phyloP scores from a whole-genome alignment of 805 yeast genomes.

The Nakazawaea laoshanensis region DNA sequence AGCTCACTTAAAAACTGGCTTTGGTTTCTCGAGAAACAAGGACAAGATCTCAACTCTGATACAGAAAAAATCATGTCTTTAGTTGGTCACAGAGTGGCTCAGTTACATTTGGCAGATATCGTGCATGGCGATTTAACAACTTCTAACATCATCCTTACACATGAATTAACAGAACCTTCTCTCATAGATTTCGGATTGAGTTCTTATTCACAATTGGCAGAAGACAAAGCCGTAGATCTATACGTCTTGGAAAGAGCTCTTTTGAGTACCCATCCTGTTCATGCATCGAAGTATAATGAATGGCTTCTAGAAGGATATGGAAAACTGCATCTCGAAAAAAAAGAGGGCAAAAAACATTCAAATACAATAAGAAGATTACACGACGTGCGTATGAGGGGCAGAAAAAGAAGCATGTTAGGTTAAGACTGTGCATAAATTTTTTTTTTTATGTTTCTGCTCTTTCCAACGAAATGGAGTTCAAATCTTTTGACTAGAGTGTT shows the following conservation, averaged over 20 bases:
- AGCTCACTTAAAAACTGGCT: conserved; percentile 68
- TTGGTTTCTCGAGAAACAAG: conserved; percentile 46
- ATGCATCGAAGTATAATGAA: conserved; percentile 50
- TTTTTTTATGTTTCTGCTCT: no score
- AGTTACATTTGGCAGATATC: conserved; percentile 66
- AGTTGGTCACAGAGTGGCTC: conserved; percentile 65
- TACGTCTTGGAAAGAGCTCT: conserved; percentile 92
- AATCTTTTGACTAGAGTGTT: no score
- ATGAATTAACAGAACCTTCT: conserved; percentile 32
- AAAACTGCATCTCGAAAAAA: conserved; percentile 23
- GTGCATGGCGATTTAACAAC: conserved; percentile 94
- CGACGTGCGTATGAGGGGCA: conserved; percentile 84
- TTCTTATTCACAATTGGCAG: conserved; percentile 63
- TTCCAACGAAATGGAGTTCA: no score
- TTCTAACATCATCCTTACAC: conserved; percentile 63
- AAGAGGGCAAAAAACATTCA: conserved; percentile 28
- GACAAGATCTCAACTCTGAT: conserved; percentile 18
- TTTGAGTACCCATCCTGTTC: conserved; percentile 79
- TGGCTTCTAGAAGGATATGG: conserved; percentile 73
- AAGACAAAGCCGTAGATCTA: conserved; percentile 95
- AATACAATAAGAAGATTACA: conserved; percentile 62
- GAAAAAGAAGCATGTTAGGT: conserved; percentile 94
- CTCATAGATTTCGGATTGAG: conserved; percentile 92
- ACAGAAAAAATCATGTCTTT: conserved; percentile 35
- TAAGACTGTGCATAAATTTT: no score